Percentiles rank a stretch among this genome's conserved stretches.
Conservation (phyloP, 768 basidiomycete species). For the Macrolepiota fuliginosa region DNA sequence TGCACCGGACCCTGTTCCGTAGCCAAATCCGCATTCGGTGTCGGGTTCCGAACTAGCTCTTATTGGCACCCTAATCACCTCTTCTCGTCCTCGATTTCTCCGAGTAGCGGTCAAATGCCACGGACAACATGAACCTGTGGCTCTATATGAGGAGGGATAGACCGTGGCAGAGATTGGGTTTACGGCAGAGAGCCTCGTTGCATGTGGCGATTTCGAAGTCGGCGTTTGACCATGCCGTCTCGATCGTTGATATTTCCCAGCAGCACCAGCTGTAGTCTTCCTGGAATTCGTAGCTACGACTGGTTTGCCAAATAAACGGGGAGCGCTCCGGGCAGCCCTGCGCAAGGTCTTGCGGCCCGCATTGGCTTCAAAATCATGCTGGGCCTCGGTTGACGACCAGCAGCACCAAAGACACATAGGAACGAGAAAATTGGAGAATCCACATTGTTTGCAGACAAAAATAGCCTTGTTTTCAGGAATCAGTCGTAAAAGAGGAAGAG, state of each 20-base stretch:
- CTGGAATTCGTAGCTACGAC: neutral
- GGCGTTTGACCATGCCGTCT: neutral
- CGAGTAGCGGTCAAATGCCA: neutral
- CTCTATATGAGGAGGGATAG: neutral
- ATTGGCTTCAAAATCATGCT: constrained; percentile 1
- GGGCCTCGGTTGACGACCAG: constrained; percentile 3
- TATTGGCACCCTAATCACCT: neutral
- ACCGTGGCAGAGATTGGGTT: neutral
- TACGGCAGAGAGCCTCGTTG: constrained; percentile 1
- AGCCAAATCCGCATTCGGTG: neutral
- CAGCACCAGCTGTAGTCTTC: neutral
- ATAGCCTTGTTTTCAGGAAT: constrained; percentile 1
- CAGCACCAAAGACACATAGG: constrained; percentile 6
- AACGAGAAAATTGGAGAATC: constrained; percentile 4
- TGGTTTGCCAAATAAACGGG: constrained; percentile 5
- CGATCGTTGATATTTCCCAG: neutral
- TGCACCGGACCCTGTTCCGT: constrained; percentile 1
- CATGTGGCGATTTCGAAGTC: neutral
- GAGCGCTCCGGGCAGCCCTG: constrained; percentile 4
- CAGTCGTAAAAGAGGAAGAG: constrained; percentile 5
- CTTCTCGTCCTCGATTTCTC: neutral
- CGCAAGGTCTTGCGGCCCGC: neutral
- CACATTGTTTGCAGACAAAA: constrained; percentile 6
- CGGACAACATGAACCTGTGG: neutral
- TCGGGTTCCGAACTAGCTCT: neutral